These are phyloP conservation scores for Cylindrotheca closterium DNA, from an alignment of 108 stramenopile species.

Conservation along the genomic window DNA sequence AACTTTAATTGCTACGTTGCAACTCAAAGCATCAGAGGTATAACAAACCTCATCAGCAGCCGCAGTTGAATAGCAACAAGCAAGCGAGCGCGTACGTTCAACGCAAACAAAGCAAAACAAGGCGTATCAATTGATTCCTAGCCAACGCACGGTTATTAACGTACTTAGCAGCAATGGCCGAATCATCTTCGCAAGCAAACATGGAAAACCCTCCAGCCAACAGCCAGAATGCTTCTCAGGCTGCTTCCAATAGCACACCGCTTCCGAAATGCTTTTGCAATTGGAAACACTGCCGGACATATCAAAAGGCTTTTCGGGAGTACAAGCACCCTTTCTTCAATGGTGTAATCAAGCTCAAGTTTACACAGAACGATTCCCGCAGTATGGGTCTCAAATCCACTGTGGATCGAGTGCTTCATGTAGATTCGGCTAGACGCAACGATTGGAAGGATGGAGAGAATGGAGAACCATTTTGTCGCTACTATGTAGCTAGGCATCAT, in stretches of 20 bases:
- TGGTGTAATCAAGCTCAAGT: slow-evolving; percentile 48
- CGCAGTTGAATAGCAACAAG: too few relatives aligned
- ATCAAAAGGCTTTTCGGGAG: slow-evolving; percentile 46
- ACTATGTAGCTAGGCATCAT: slow-evolving; percentile 49
- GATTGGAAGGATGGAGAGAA: slow-evolving; percentile 36
- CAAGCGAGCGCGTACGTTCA: too few relatives aligned
- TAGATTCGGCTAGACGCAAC: slow-evolving; percentile 26
- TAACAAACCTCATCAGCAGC: too few relatives aligned
- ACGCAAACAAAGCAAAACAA: too few relatives aligned
- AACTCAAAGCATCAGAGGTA: too few relatives aligned
- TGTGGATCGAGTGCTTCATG: slow-evolving; percentile 42
- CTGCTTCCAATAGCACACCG: slow-evolving; percentile 4
- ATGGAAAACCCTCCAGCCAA: too few relatives aligned
- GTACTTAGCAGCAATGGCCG: too few relatives aligned
- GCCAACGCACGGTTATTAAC: too few relatives aligned
- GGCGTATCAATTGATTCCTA: too few relatives aligned
- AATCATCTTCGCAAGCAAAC: too few relatives aligned
- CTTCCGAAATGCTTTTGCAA: slow-evolving; percentile 48
- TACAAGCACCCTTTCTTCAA: slow-evolving; percentile 40
- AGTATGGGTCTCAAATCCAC: slow-evolving; percentile 42
- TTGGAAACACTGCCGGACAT: slow-evolving; percentile 51
- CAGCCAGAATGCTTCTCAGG: too few relatives aligned
- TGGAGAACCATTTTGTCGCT: slow-evolving; percentile 25
- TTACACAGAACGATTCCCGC: slow-evolving; percentile 18
- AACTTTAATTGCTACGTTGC: too few relatives aligned